Evolutionary conservation across 768 basidiomycete genomes (phyloP).

Genomic region (Arthromyces matolae): DNA sequence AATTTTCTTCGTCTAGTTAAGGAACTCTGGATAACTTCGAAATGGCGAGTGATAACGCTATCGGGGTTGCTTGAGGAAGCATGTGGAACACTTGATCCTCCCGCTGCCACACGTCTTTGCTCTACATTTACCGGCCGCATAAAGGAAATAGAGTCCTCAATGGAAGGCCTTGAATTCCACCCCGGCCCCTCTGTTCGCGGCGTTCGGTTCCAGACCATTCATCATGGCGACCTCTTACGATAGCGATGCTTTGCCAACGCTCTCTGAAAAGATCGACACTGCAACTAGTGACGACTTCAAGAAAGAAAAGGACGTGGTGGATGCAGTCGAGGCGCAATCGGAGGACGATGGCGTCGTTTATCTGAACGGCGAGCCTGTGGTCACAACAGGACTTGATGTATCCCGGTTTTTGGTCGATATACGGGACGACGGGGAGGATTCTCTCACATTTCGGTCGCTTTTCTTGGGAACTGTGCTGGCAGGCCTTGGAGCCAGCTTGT

Average conservation of each 20-base stretch:
- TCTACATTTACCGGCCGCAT: too few species aligned
- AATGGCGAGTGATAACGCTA: constrained; percentile 10
- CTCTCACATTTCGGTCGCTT: constrained; percentile 54
- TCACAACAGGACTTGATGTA: constrained; percentile 45
- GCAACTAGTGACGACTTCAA: constrained; percentile 1
- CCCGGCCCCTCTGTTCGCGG: too few species aligned
- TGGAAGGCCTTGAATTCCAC: neutral
- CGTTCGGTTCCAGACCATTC: constrained; percentile 2
- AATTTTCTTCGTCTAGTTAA: too few species aligned
- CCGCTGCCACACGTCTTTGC: neutral
- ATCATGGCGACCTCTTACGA: neutral
- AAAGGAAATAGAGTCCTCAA: too few species aligned
- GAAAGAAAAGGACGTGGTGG: constrained; percentile 18
- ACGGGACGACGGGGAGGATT: constrained; percentile 54
- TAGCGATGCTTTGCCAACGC: neutral
- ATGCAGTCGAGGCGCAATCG: constrained; percentile 12
- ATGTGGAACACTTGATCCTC: neutral
- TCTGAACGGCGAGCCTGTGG: constrained; percentile 39
- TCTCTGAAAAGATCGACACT: constrained; percentile 6
- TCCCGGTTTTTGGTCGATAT: constrained; percentile 52
- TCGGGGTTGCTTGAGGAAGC: neutral
- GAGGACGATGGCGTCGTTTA: constrained; percentile 28
- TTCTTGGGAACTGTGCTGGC: constrained; percentile 55
- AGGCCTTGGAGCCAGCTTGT: constrained; percentile 54
- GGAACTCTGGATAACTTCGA: neutral